Conservation (phyloP, 2,329 filamentous ascomycete genomes). For the Aspergillus sp. region DNA sequence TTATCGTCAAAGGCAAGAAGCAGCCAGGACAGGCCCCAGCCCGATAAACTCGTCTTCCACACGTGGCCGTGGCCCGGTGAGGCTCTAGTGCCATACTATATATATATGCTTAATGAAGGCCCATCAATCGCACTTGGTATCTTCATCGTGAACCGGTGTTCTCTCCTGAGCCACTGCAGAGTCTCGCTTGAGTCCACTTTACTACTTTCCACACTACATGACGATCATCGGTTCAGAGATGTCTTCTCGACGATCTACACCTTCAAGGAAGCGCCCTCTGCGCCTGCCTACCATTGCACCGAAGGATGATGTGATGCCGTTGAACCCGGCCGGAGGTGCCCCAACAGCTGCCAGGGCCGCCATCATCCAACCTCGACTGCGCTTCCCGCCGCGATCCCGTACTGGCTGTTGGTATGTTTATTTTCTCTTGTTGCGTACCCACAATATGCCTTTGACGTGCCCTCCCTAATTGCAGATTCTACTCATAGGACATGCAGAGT, state of each 20-base stretch:
- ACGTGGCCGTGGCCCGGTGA: conserved; percentile 7
- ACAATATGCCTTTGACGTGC: not conserved
- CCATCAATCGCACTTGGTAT: not conserved
- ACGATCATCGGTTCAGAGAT: conserved; percentile 41
- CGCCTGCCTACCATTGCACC: conserved; percentile 52
- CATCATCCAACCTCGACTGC: conserved; percentile 46
- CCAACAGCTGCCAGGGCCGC: conserved; percentile 36
- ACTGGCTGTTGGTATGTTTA: conserved; percentile 57
- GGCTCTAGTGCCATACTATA: conserved; percentile 12
- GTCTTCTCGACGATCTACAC: conserved; percentile 41
- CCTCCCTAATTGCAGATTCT: conserved; percentile 21
- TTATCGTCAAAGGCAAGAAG: conserved; percentile 2
- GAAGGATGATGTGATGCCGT: conserved; percentile 42
- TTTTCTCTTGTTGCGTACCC: not conserved
- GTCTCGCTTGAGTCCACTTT: not conserved
- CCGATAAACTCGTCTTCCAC: conserved; percentile 7
- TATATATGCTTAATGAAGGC: conserved; percentile 15
- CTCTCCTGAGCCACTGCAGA: not conserved
- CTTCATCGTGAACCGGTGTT: conserved; percentile 1
- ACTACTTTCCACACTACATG: conserved; percentile 28
- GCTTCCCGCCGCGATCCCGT: conserved; percentile 58
- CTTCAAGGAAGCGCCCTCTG: conserved; percentile 42
- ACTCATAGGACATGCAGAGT: conserved; percentile 48
- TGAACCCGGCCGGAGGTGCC: conserved; percentile 14
- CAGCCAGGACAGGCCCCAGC: conserved; percentile 1